These are phyloP conservation scores for Candida neerlandica DNA, from an alignment of 1,139 yeast species.

Conservation along the genomic window DNA sequence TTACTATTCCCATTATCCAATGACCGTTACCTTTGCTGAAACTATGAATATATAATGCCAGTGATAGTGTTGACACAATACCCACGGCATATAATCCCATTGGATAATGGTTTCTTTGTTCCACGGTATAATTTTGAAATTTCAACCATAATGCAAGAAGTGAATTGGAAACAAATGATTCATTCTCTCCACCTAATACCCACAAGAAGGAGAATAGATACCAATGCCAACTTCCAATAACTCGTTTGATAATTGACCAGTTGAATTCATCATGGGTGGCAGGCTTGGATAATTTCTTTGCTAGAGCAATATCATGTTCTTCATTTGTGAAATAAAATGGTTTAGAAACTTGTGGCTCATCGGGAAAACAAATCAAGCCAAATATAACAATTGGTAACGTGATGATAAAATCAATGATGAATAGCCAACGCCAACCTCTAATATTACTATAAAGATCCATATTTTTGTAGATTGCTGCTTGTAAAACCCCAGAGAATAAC, in stretches of 20 bases:
- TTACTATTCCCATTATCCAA: slow-evolving; percentile 42
- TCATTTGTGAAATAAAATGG: slow-evolving; percentile 37
- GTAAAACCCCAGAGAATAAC: slow-evolving; percentile 78
- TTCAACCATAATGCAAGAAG: slow-evolving; percentile 55
- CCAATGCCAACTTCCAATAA: slow-evolving; percentile 61
- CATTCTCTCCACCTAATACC: slow-evolving; percentile 63
- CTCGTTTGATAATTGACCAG: slow-evolving; percentile 48
- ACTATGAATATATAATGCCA: slow-evolving; percentile 51
- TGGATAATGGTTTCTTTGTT: slow-evolving; percentile 55
- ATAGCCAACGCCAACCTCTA: slow-evolving; percentile 72
- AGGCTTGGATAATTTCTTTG: slow-evolving; percentile 1
- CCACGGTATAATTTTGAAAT: slow-evolving; percentile 44
- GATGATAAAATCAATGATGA: slow-evolving; percentile 70
- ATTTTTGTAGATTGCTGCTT: slow-evolving; percentile 41
- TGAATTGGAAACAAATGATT: slow-evolving; percentile 54
- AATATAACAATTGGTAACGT: slow-evolving; percentile 59
- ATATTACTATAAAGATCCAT: slow-evolving; percentile 43
- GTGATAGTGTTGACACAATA: slow-evolving; percentile 44
- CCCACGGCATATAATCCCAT: slow-evolving; percentile 62
- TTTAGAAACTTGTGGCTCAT: slow-evolving; percentile 51
- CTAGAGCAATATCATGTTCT: slow-evolving; percentile 34
- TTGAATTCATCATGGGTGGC: slow-evolving; percentile 33
- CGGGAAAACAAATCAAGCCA: slow-evolving; percentile 60
- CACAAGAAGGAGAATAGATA: slow-evolving; percentile 56
- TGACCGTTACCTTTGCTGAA: slow-evolving; percentile 51